Conservation (phyloP, 169 alveolate species). For the Plasmodium billcollinsi region DNA sequence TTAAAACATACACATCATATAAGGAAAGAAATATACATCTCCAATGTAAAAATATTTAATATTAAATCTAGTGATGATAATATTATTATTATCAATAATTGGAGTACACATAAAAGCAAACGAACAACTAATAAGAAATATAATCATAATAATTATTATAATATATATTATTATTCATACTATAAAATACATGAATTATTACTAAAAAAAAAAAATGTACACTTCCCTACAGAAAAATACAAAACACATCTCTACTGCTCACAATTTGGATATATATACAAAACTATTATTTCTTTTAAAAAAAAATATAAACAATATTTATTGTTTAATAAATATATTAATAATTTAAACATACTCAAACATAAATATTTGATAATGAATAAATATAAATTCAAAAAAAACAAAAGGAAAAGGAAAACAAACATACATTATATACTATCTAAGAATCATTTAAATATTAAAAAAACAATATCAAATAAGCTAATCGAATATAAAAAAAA, state of each 20-base stretch:
- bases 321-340: background rate
- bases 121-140: background rate
- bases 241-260: too few relatives aligned
- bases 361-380: background rate
- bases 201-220: too few relatives aligned
- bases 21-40: background rate
- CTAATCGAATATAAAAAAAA: slow-evolving; percentile 1
- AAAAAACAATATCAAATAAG: too few relatives aligned
- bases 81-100: background rate
- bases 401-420: background rate
- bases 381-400: background rate
- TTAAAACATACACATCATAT: background rate
- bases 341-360: background rate
- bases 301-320: slow-evolving; percentile 1
- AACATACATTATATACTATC: background rate
- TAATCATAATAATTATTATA: too few relatives aligned
- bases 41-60: background rate
- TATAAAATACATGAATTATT: too few relatives aligned
- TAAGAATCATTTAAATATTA: too few relatives aligned
- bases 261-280: too few relatives aligned
- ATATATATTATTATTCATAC: too few relatives aligned
- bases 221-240: too few relatives aligned
- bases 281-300: background rate
- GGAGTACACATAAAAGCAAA: background rate
- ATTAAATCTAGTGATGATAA: slow-evolving; percentile 13